These are phyloP conservation scores for Gonium pectorale DNA, from an alignment of 139 green algal genomes.

Conservation along the genomic window DNA sequence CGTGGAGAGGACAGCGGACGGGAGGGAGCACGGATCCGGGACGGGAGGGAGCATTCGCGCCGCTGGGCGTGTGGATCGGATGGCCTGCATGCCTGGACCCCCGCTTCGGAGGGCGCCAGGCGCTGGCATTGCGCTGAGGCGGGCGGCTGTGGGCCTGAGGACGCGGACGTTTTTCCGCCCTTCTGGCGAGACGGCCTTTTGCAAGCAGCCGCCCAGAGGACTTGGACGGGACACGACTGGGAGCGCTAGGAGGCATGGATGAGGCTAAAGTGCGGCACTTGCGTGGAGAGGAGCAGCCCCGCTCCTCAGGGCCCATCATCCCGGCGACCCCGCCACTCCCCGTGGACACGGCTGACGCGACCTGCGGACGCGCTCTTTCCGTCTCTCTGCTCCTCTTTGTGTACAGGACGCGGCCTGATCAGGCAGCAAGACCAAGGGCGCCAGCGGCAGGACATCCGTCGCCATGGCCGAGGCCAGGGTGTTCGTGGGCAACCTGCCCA, in stretches of 20 bases:
- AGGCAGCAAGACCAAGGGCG: neutral
- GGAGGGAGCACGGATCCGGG: neutral
- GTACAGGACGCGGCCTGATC: neutral
- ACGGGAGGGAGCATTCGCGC: too few relatives aligned
- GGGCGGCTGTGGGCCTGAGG: too few relatives aligned
- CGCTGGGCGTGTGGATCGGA: too few relatives aligned
- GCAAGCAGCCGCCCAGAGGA: neutral
- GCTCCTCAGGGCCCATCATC: too few relatives aligned
- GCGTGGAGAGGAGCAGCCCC: neutral
- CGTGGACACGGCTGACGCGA: conserved; percentile 20
- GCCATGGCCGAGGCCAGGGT: conserved; percentile 43
- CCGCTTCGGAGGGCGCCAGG: too few relatives aligned
- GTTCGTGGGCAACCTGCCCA: conserved; percentile 91
- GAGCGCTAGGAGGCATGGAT: conserved; percentile 1
- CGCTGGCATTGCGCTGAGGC: too few relatives aligned
- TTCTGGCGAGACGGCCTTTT: too few relatives aligned
- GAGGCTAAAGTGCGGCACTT: neutral
- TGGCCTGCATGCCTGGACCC: too few relatives aligned
- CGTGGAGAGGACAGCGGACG: conserved; percentile 32
- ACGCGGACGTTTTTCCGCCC: too few relatives aligned
- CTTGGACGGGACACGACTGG: neutral
- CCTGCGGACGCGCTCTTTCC: neutral
- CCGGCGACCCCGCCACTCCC: neutral
- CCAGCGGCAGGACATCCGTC: neutral
- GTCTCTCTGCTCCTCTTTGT: conserved; percentile 13